Conservation (phyloP, 164 flowering plant species). For the Aristolochia fimbriata region DNA sequence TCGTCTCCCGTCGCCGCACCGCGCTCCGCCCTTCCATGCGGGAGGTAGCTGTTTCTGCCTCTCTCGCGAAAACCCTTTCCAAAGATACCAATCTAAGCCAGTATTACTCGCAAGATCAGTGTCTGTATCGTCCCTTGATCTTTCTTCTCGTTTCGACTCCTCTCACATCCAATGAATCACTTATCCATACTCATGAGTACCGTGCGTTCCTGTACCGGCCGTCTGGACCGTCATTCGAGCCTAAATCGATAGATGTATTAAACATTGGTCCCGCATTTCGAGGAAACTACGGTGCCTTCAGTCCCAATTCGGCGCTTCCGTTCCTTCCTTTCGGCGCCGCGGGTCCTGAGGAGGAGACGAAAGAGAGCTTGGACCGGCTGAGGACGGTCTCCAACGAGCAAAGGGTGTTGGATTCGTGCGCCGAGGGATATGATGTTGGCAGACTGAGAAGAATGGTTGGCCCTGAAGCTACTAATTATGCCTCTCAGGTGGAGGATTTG, state of each 20-base stretch:
- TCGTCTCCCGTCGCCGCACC: constrained; percentile 62
- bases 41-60: constrained; percentile 36
- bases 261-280: constrained; percentile 89
- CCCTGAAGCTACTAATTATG: constrained; percentile 41
- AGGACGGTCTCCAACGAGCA: constrained; percentile 33
- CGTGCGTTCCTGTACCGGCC: constrained; percentile 45
- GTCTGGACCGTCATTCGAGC: constrained; percentile 23
- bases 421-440: constrained; percentile 51
- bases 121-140: constrained; percentile 19
- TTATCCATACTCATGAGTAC: constrained; percentile 79
- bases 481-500: constrained; percentile 57
- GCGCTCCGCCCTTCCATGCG: constrained; percentile 67
- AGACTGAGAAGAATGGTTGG: constrained; percentile 51
- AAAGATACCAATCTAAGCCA: constrained; percentile 5
- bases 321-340: constrained; percentile 26
- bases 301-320: constrained; percentile 62
- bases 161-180: constrained; percentile 13
- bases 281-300: constrained; percentile 54
- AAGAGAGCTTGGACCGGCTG: constrained; percentile 20
- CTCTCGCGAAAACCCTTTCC: constrained; percentile 25
- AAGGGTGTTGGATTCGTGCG: constrained; percentile 35
- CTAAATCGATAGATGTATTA: constrained; percentile 41
- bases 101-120: background rate
- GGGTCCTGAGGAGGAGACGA: constrained; percentile 19
- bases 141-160: constrained; percentile 64